A percentile compares a stretch with the other conserved stretches of the same genome.
Conservation (phyloP, 2,329 filamentous ascomycete genomes). For the Sodiomyces alkalinus region DNA sequence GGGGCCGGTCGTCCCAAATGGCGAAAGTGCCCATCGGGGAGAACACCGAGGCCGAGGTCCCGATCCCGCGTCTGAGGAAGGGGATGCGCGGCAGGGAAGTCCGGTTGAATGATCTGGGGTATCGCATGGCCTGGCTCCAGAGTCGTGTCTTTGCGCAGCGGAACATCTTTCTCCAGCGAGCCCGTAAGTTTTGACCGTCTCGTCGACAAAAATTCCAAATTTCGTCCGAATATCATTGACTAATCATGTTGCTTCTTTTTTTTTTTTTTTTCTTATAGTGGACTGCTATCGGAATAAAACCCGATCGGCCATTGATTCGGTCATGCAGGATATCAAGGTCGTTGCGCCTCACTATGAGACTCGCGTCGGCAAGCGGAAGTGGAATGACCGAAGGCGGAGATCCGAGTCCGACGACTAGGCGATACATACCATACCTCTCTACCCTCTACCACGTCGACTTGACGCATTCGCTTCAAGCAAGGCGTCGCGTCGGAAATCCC, state of each 20-base stretch:
- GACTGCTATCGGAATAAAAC: slow-evolving; percentile 93
- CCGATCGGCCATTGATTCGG: slow-evolving; percentile 60
- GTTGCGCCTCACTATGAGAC: slow-evolving; percentile 82
- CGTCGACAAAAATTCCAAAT: background rate
- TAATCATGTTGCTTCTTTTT: background rate
- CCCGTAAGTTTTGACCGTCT: slow-evolving; percentile 46
- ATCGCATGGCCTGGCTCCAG: slow-evolving; percentile 93
- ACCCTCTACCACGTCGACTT: slow-evolving; percentile 1
- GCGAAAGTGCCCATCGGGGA: slow-evolving; percentile 52
- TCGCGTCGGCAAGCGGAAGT: slow-evolving; percentile 67
- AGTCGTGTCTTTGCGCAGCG: slow-evolving; percentile 79
- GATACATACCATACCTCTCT: background rate
- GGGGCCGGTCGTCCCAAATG: slow-evolving; percentile 23
- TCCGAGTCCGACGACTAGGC: slow-evolving; percentile 12
- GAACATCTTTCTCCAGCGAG: slow-evolving; percentile 79
- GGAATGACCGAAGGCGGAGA: slow-evolving; percentile 41
- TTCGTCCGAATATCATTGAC: too few relatives aligned
- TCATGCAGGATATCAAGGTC: slow-evolving; percentile 57
- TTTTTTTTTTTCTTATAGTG: slow-evolving; percentile 41
- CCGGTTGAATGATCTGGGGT: slow-evolving; percentile 83
- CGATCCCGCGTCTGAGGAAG: slow-evolving; percentile 59
- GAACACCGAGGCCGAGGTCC: slow-evolving; percentile 56
- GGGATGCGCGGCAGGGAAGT: slow-evolving; percentile 64
- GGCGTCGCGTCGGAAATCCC: too few relatives aligned
- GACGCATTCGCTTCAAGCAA: background rate